Evolutionary conservation across 1,284 basidiomycete species (phyloP), one percentile per base, ranked within the genome.

Genomic region (Sanghuangporus sanghuang): DNA sequence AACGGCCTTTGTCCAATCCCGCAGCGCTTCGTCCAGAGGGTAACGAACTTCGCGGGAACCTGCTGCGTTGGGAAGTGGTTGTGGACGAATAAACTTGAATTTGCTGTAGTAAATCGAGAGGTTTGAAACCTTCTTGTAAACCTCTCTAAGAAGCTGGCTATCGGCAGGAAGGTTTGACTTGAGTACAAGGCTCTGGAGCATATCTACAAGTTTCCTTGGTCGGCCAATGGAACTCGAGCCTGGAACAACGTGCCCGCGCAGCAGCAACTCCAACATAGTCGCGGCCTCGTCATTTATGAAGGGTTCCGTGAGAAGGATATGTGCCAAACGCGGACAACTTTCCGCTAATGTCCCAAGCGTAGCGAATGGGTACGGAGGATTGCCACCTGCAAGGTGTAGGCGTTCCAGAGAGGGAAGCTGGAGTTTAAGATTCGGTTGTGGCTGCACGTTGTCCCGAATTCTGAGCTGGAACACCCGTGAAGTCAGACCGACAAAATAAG

Each of bases 321-420:
- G 53, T 16, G 21, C 49, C 12, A 64, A 55, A 36, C 49, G 32
- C 14, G 59, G 63, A 32, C 59, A 64, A 18, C 63, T 44, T 6
- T 44, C 21, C 23, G 23, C 16, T 8, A 64, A 32, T 16, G 54
- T 40, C 32, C 23, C 63, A 23, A 64, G 48, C 11, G 55, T 16
- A 16, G 21, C 35, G 21, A 57, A 61, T 1, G 59, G 59, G 32
- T 56, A n/a, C n/a, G 59, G 63, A 1, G 46, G 35, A 44, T 27
- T 61, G 4, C 63, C 63, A 2, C 53, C 59, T 18, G 63, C 63
- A 14, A 64, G 39, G 23, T 61, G 63, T 12, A 64, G 53, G 27
- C 46, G 40, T 14, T 39, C 40, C 7, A 64, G 44, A 6, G 59
- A 40, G 9, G 63, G 63, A 8, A 64, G 42, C 36, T 57, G 23